Conservation (phyloP, 441 rosid genomes). For the Bruguiera hainesii region DNA sequence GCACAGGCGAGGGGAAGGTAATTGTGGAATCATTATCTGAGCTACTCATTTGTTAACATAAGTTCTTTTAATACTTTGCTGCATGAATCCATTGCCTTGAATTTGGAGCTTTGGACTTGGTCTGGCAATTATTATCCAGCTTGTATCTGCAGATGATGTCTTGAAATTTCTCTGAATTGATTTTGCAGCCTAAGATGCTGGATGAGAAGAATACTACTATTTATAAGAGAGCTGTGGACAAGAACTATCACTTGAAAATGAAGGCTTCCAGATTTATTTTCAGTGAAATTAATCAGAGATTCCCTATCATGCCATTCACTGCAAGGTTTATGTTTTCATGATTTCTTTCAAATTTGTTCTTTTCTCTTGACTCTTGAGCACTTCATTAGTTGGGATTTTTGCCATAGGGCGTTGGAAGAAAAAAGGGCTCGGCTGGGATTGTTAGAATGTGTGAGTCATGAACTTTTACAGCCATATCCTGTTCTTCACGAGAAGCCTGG, state of each 20-base stretch:
- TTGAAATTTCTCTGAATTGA: slow-evolving; percentile 1
- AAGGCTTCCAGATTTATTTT: slow-evolving; percentile 92
- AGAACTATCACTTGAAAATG: slow-evolving; percentile 87
- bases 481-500: slow-evolving; percentile 95
- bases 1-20: slow-evolving; percentile 96
- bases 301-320: slow-evolving; percentile 76
- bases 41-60: background rate
- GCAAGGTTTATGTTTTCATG: slow-evolving; percentile 51
- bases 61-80: background rate
- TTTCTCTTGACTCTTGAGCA: background rate
- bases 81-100: no score
- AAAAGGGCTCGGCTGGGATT: slow-evolving; percentile 91
- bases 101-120: no score
- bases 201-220: slow-evolving; percentile 93
- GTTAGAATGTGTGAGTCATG: slow-evolving; percentile 90
- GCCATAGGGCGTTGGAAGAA: slow-evolving; percentile 80
- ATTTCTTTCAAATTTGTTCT: background rate
- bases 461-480: slow-evolving; percentile 87
- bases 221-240: slow-evolving; percentile 83
- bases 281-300: slow-evolving; percentile 81
- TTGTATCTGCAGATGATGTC: background rate
- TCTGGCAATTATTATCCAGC: no score
- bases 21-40: slow-evolving; percentile 11
- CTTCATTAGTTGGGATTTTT: background rate
- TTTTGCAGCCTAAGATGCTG: slow-evolving; percentile 74